These are phyloP conservation scores for Quercus lobata DNA, from an alignment of 331 rosid species.

Conservation along the genomic window DNA sequence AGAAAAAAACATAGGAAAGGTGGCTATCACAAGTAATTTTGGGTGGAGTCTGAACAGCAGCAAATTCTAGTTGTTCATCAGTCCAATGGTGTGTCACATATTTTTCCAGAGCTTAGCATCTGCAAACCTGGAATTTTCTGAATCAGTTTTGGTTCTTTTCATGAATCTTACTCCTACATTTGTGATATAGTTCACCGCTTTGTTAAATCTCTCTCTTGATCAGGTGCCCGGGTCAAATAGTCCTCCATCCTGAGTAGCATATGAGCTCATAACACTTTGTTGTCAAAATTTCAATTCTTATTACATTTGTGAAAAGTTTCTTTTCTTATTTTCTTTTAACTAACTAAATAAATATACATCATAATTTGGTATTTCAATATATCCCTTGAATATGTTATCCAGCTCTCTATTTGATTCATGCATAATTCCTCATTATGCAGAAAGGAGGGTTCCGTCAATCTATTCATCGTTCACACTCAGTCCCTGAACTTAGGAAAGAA, in stretches of 20 bases:
- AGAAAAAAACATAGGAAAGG: not conserved
- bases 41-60: not conserved
- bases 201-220: not conserved
- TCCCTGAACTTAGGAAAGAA: constrained; percentile 49
- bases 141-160: not conserved
- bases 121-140: not conserved
- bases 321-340: not conserved
- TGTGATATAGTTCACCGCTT: not conserved
- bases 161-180: not conserved
- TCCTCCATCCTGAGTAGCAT: not conserved
- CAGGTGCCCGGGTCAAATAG: not conserved
- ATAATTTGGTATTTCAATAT: not conserved
- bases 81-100: not conserved
- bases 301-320: not conserved
- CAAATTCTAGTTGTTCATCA: not conserved
- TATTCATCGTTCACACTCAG: constrained; percentile 71
- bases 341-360: not conserved
- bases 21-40: not conserved
- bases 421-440: constrained; percentile 32
- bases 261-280: not conserved
- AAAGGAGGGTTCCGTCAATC: constrained; percentile 41
- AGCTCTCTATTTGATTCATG: constrained; percentile 10
- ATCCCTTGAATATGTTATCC: not conserved
- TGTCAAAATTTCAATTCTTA: not conserved
- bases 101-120: not conserved